Evolutionary conservation across 805 yeast genomes (phyloP).

Genomic region (Yamadazyma philogaea): DNA sequence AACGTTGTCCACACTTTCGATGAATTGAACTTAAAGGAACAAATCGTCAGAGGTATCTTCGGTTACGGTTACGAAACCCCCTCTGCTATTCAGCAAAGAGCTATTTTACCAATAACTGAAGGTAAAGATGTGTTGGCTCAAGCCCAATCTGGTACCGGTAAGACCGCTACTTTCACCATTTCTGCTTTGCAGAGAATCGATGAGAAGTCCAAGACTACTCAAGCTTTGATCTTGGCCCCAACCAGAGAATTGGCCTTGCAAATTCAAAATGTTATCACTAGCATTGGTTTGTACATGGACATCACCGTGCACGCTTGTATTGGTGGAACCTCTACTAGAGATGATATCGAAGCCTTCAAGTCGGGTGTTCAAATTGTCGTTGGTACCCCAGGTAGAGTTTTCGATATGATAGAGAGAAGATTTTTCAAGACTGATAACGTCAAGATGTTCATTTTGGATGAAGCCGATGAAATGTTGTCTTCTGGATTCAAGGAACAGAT

Average conservation of each 20-base stretch:
- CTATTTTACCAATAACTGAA: constrained; percentile 71
- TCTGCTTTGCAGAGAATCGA: constrained; percentile 73
- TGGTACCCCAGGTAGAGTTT: constrained; percentile 98
- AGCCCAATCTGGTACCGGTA: constrained; percentile 89
- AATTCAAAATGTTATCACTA: constrained; percentile 88
- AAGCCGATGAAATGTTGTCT: constrained; percentile 95
- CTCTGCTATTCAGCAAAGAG: constrained; percentile 78
- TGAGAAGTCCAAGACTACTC: constrained; percentile 67
- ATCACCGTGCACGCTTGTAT: constrained; percentile 93
- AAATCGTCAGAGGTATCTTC: constrained; percentile 72
- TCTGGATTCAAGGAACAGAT: constrained; percentile 95
- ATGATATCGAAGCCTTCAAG: constrained; percentile 80
- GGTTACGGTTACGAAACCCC: constrained; percentile 82
- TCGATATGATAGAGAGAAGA: constrained; percentile 92
- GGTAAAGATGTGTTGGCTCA: constrained; percentile 76
- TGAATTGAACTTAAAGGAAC: constrained; percentile 69
- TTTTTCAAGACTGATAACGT: constrained; percentile 76
- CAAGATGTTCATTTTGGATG: constrained; percentile 94
- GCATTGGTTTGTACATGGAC: constrained; percentile 87
- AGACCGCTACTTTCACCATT: constrained; percentile 85
- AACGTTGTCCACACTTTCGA: constrained; percentile 73
- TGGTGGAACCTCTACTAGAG: constrained; percentile 91
- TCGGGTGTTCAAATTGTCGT: constrained; percentile 90
- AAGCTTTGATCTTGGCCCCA: constrained; percentile 93
- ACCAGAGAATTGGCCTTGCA: constrained; percentile 97